Evolutionary conservation across 306 rosid genomes (phyloP), one percentile per base, ranked within the genome.

Genomic region (Cicer arietinum): DNA sequence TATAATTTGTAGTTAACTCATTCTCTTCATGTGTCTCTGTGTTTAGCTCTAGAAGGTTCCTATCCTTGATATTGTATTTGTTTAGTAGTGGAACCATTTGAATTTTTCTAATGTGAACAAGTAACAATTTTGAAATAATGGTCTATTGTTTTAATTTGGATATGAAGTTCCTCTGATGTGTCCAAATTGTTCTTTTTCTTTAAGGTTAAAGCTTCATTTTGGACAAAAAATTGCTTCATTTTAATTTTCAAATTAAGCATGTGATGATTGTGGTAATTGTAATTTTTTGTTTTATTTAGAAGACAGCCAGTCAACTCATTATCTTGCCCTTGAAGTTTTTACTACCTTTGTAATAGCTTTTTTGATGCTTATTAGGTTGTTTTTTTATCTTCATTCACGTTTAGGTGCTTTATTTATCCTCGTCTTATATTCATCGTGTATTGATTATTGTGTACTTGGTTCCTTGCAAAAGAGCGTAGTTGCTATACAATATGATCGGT

Each of bases 21-120:
- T 30, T 30, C 35, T 30, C 3, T 30, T 30, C 5, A 1, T 35
- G 59, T 73, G 46, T 43, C 30, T 52, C 48, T 11, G 10, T 64
- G 14, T 64, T 53, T 65, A 41, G 30, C 64, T 72, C 41, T 47
- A 67, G 76, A 74, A 67, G 54, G 47, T 47, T 73, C 58, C 54
- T 30, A 48, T 59, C 67, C 53, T 46, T 53, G 73, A 43, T 7
- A 51, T 18, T 7, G 22, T 71, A 62, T 14, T 48, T 12, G 35
- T 30, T 3, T 30, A 14, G 10, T 13, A 40, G 17, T 45, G 53
- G 54, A 30, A 30, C 35, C 35, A 30, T 30, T 30, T 30, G 35
- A 64, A 35, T 12, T 63, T 30, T 30, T 3, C 35, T 30, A 30
- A 30, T 30, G 66, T 42, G 41, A 41, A 41, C 14, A 37, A 18